Base-by-base conservation (phyloP, 352 stramenopile genomes). In the Phytophthora ramorum region DNA sequence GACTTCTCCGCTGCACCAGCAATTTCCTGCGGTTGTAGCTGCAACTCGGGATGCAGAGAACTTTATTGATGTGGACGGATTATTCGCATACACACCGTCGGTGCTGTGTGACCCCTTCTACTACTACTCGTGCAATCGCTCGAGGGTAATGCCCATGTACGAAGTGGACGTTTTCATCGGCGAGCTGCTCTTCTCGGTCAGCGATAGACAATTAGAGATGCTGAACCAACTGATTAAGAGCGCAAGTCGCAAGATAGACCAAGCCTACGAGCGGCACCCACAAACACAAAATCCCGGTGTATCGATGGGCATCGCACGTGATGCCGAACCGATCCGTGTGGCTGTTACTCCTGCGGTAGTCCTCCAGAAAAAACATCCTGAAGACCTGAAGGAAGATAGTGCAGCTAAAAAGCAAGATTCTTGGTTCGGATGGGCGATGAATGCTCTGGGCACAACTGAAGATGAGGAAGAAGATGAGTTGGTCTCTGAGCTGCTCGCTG, bases 171-270 rank as follows among this genome's bases (percentile, higher is more conserved):
- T 90, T 24, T 93, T 90, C 53, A 71, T 96, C 13, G 66, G 71
- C 4, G 80, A 95, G 22, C 56, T 96, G 12, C 57, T 79, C 24
- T 93, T 96, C 32, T 95, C 88, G 3, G 52, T 95, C 26, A 96
- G 88, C 52, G 81, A 96, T 68, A 74, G 88, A 34, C 88, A 96
- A 59, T 66, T 96, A 45, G 49, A 83, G 9, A 96, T 96, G 88
- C 66, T 96, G n/a, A 73, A 83, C 8, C 71, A 94, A 56, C 69
- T 95, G 19, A 64, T 90, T 34, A 64, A 66, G 41, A 84, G 71
- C 40, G 72, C 76, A 28, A 81, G 59, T 5, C 44, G 48, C 28
- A 83, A 76, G 40, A 69, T 69, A 8, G 58, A 72, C 19, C 48
- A 71, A 56, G 32, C 54, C 8, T 46, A 69, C 22, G 47, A 56